Conservation (phyloP, 2,329 filamentous ascomycete species). For the Sporothrix dimorphospora region DNA sequence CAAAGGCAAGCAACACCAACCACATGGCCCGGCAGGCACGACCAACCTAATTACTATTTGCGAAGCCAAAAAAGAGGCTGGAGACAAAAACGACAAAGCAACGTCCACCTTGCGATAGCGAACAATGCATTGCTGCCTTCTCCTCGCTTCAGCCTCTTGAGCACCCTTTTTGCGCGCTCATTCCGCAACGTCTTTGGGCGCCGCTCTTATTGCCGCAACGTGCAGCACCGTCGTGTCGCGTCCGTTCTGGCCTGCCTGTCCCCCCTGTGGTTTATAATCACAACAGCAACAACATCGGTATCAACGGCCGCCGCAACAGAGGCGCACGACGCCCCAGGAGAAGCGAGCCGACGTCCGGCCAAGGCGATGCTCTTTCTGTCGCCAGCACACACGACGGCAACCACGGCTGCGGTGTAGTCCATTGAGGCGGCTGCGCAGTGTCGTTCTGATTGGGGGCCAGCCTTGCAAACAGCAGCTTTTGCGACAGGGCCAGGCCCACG, state of each 20-base stretch:
- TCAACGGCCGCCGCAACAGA: background rate
- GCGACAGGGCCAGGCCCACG: background rate
- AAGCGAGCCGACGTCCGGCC: background rate
- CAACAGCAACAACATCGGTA: background rate
- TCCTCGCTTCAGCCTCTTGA: background rate
- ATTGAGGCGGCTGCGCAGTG: background rate
- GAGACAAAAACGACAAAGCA: background rate
- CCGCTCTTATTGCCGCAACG: background rate
- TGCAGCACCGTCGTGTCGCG: conserved; percentile 20
- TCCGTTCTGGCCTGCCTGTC: background rate
- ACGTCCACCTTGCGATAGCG: background rate
- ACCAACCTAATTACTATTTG: background rate
- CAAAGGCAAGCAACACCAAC: conserved; percentile 5
- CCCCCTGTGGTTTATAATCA: conserved; percentile 21
- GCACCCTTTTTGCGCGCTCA: conserved; percentile 5
- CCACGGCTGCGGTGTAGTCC: background rate
- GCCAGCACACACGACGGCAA: background rate
- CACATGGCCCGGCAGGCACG: conserved; percentile 15
- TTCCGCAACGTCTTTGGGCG: background rate
- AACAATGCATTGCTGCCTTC: conserved; percentile 2
- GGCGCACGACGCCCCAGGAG: background rate
- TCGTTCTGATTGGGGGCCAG: conserved; percentile 21
- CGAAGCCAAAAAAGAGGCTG: background rate
- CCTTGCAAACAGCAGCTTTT: conserved; percentile 26
- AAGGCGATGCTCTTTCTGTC: conserved; percentile 3